These are phyloP conservation scores for Diaporthe aspalathi DNA, from an alignment of 2,329 filamentous ascomycete species.

Conservation along the genomic window DNA sequence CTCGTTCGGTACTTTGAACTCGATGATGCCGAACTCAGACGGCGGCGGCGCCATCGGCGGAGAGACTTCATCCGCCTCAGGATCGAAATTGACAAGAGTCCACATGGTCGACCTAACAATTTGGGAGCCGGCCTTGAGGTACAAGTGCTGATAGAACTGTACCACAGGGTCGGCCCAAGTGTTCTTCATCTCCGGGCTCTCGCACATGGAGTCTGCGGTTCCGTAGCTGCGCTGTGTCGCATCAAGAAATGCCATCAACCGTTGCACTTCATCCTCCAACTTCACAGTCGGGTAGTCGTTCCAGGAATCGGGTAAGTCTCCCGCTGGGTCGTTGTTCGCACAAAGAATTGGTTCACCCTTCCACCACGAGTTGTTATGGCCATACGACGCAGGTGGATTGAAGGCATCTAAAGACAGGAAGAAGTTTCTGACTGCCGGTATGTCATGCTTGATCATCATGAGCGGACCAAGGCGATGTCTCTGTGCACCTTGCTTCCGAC, in stretches of 20 bases:
- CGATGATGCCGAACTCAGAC: slow-evolving; percentile 42
- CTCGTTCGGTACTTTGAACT: slow-evolving; percentile 73
- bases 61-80: slow-evolving; percentile 16
- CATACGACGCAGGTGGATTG: slow-evolving; percentile 57
- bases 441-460: slow-evolving; percentile 69
- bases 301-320: slow-evolving; percentile 42
- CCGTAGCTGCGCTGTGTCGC: slow-evolving; percentile 70
- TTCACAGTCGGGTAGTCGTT: slow-evolving; percentile 47
- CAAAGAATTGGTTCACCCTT: slow-evolving; percentile 63
- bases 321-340: slow-evolving; percentile 49
- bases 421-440: slow-evolving; percentile 68
- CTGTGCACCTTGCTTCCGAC: slow-evolving; percentile 45
- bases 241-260: slow-evolving; percentile 73
- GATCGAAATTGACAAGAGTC: slow-evolving; percentile 35
- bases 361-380: slow-evolving; percentile 71
- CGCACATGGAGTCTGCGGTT: slow-evolving; percentile 60
- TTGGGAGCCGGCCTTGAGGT: slow-evolving; percentile 41
- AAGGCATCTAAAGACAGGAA: slow-evolving; percentile 59
- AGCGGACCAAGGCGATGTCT: slow-evolving; percentile 63
- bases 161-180: slow-evolving; percentile 52
- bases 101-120: slow-evolving; percentile 29
- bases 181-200: slow-evolving; percentile 48
- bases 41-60: neutral
- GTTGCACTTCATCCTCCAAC: slow-evolving; percentile 65
- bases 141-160: slow-evolving; percentile 58